Conservation (phyloP, 306 rosid genomes). For the Vigna mungo region DNA sequence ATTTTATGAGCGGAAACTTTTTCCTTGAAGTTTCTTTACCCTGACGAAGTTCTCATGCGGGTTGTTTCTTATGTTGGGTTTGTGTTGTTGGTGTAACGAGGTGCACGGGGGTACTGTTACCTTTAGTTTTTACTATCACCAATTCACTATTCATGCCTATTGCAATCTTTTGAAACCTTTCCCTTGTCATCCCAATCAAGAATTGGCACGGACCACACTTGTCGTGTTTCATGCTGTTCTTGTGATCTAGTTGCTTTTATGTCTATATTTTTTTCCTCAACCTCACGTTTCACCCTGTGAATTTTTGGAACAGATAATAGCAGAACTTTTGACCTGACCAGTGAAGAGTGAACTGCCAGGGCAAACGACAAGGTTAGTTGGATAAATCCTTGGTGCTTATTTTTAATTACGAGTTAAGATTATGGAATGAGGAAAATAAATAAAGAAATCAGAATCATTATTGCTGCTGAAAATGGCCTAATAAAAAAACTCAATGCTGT, state of each 20-base stretch:
- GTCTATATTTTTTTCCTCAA: constrained; percentile 40
- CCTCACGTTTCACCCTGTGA: constrained; percentile 42
- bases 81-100: constrained; percentile 49
- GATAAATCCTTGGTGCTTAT: constrained; percentile 36
- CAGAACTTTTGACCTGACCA: constrained; percentile 48
- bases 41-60: constrained; percentile 41
- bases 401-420: constrained; percentile 41
- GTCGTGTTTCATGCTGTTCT: constrained; percentile 68
- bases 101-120: constrained; percentile 56
- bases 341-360: constrained; percentile 54
- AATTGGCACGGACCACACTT: constrained; percentile 46
- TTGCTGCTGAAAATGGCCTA: constrained; percentile 33
- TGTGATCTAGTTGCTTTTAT: constrained; percentile 66
- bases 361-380: constrained; percentile 64
- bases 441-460: constrained; percentile 31
- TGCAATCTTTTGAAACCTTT: constrained; percentile 46
- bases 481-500: constrained; percentile 14
- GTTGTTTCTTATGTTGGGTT: constrained; percentile 43
- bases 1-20: constrained; percentile 33
- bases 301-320: constrained; percentile 57
- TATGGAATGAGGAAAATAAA: constrained; percentile 36
- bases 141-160: constrained; percentile 32
- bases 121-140: constrained; percentile 38
- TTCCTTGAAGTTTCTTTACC: constrained; percentile 45
- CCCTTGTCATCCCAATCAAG: constrained; percentile 43